Conservation (phyloP, 2,329 filamentous ascomycete species). For the Pestalotiopsis sp. region DNA sequence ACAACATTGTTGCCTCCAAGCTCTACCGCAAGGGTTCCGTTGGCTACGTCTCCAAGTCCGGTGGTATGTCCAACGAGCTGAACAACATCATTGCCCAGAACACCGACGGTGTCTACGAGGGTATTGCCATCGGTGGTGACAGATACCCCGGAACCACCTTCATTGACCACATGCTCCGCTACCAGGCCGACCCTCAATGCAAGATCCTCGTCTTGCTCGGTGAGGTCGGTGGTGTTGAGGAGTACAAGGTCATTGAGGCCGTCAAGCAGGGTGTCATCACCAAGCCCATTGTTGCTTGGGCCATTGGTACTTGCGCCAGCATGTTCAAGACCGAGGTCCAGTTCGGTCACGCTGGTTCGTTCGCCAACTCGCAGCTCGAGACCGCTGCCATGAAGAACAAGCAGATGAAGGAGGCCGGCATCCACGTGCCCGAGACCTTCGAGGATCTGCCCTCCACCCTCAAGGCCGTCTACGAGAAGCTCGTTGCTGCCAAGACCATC, state of each 20-base stretch:
- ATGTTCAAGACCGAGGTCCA: slow-evolving; percentile 99
- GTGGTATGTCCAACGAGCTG: slow-evolving; percentile 99
- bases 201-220: slow-evolving; percentile 95
- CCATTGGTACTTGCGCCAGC: slow-evolving; percentile 97
- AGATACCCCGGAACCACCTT: slow-evolving; percentile 98
- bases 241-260: slow-evolving; percentile 99
- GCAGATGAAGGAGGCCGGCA: slow-evolving; percentile 91
- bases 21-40: slow-evolving; percentile 99
- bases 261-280: slow-evolving; percentile 93
- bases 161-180: slow-evolving; percentile 96
- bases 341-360: slow-evolving; percentile 97
- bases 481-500: slow-evolving; percentile 83
- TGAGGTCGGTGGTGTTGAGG: slow-evolving; percentile 98
- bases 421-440: slow-evolving; percentile 93
- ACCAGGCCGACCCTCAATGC: slow-evolving; percentile 94
- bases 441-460: slow-evolving; percentile 86
- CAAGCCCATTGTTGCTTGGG: slow-evolving; percentile 99
- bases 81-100: slow-evolving; percentile 99
- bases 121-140: slow-evolving; percentile 98
- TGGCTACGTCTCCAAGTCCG: slow-evolving; percentile 99
- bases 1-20: slow-evolving; percentile 99
- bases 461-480: slow-evolving; percentile 80
- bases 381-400: slow-evolving; percentile 96
- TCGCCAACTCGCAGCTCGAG: slow-evolving; percentile 99
- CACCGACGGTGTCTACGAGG: slow-evolving; percentile 98